These are phyloP conservation scores for Alternaria sp. DNA, from an alignment of 2,329 filamentous ascomycete genomes.

Conservation along the genomic window DNA sequence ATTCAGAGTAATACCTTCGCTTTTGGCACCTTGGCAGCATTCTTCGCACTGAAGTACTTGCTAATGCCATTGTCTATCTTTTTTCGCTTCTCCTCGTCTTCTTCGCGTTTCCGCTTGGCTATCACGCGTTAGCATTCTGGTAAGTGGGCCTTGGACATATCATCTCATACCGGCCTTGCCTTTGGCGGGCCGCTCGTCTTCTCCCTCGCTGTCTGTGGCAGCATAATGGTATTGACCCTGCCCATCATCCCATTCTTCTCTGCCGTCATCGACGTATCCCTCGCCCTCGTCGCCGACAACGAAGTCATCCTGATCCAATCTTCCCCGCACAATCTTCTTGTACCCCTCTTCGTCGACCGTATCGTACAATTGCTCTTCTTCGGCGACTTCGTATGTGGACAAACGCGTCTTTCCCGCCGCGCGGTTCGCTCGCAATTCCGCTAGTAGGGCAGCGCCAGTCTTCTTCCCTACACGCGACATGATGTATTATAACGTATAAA, in stretches of 20 bases:
- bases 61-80: constrained; percentile 91
- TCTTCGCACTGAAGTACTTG: constrained; percentile 89
- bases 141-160: constrained; percentile 3
- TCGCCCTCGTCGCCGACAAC: constrained; percentile 98
- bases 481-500: constrained; percentile 30
- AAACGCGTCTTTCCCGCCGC: constrained; percentile 91
- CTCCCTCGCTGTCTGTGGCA: constrained; percentile 75
- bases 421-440: constrained; percentile 83
- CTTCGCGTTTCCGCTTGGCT: constrained; percentile 89
- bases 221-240: constrained; percentile 71
- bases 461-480: constrained; percentile 49
- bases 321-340: constrained; percentile 90
- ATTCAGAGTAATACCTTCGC: constrained; percentile 70
- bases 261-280: constrained; percentile 94
- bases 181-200: constrained; percentile 68
- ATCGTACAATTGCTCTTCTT: constrained; percentile 87
- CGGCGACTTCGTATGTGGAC: constrained; percentile 83
- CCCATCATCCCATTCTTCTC: constrained; percentile 75
- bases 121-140: constrained; percentile 29
- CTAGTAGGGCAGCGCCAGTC: constrained; percentile 53
- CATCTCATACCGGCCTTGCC: constrained; percentile 64
- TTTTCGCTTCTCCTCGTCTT: constrained; percentile 83
- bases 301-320: constrained; percentile 94
- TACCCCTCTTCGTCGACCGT: constrained; percentile 97
- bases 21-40: constrained; percentile 70